Percentiles rank a stretch among this genome's conserved stretches.
phyloP scores from a whole-genome alignment of 805 yeast species.

The Yarrowia sp. region DNA sequence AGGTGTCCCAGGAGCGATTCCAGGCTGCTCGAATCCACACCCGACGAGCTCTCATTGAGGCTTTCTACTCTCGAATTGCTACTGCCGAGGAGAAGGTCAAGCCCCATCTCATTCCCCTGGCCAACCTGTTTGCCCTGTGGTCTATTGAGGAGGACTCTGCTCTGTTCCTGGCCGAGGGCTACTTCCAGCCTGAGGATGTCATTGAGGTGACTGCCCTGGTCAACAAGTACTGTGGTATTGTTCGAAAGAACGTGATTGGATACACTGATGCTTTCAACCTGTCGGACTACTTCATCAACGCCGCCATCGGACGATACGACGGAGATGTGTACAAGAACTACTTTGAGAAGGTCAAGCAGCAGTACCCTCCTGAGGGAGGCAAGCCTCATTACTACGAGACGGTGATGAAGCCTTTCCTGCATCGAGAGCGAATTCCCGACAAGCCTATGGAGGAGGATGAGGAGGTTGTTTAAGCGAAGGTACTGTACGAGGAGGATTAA shows the following conservation, averaged over 20 bases:
- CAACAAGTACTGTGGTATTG: slow-evolving; percentile 47
- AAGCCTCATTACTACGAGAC: slow-evolving; percentile 59
- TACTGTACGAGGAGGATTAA: too few species aligned
- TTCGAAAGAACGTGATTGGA: slow-evolving; percentile 70
- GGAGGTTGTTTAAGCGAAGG: too few species aligned
- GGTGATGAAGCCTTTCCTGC: slow-evolving; percentile 40
- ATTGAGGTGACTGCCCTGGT: slow-evolving; percentile 46
- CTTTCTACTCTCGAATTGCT: slow-evolving; percentile 42
- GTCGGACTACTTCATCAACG: slow-evolving; percentile 75
- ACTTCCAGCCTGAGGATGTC: slow-evolving; percentile 51
- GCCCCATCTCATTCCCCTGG: slow-evolving; percentile 52
- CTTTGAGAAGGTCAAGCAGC: slow-evolving; percentile 58
- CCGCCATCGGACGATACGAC: slow-evolving; percentile 75
- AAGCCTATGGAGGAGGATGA: slow-evolving; percentile 7
- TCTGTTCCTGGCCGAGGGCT: slow-evolving; percentile 62
- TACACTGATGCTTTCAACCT: slow-evolving; percentile 81
- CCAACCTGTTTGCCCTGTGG: slow-evolving; percentile 61
- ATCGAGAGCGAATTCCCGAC: slow-evolving; percentile 31
- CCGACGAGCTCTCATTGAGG: slow-evolving; percentile 40
- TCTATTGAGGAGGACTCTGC: slow-evolving; percentile 70
- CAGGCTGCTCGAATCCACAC: slow-evolving; percentile 44
- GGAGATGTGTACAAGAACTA: slow-evolving; percentile 84
- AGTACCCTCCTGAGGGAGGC: slow-evolving; percentile 43
- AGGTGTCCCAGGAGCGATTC: slow-evolving; percentile 44
- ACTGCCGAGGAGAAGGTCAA: slow-evolving; percentile 45